Conservation (phyloP, 177 flowering plant genomes). For the Tripterygium wilfordii region DNA sequence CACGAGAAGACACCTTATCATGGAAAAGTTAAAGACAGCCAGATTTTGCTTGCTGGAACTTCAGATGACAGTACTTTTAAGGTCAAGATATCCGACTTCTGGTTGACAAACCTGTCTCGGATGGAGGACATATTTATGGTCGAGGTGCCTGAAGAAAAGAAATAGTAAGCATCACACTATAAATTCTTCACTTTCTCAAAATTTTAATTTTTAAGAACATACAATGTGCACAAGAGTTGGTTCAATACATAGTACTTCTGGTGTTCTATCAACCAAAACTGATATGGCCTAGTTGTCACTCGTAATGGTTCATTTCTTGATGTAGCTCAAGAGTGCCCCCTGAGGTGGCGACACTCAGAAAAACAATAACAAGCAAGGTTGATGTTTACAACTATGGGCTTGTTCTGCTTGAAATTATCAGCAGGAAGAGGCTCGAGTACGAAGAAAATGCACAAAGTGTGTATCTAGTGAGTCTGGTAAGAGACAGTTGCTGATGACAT, state of each 20-base stretch:
- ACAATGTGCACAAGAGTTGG: too few species aligned
- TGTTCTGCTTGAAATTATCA: slow-evolving; percentile 1
- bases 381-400: slow-evolving; percentile 4
- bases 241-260: not conserved
- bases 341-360: too few species aligned
- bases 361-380: not conserved
- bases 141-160: not conserved
- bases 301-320: not conserved
- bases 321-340: not conserved
- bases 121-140: not conserved
- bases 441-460: too few species aligned
- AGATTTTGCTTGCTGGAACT: slow-evolving; percentile 4
- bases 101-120: not conserved
- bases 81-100: slow-evolving; percentile 1
- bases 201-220: too few species aligned
- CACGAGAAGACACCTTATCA: slow-evolving; percentile 1
- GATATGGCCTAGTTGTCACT: not conserved
- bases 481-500: not conserved
- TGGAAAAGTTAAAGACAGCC: not conserved
- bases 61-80: not conserved
- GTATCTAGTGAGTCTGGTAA: too few species aligned
- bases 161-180: not conserved
- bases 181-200: too few species aligned
- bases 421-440: not conserved
- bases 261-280: not conserved